Evolutionary conservation across 148 eudicot genomes (phyloP), one percentile per base, ranked within the genome.

Genomic region (Rhododendron simsii): DNA sequence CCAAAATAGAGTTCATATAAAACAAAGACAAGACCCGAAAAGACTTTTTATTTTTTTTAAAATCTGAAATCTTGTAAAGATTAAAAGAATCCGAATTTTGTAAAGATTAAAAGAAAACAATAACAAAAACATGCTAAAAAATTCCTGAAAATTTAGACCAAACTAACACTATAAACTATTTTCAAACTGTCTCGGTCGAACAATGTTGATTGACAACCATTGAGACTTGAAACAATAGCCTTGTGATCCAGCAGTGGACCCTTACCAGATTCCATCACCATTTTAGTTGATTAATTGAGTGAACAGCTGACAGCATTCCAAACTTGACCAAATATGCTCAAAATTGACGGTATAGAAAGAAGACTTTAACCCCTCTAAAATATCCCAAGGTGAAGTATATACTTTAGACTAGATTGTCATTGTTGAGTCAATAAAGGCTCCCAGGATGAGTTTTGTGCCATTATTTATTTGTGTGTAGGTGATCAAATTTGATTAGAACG

Each of bases 341-440:
- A 13, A 14, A 30, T 13, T 28, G 37, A 28, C 74, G 37, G 7
- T 33, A 13, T 14, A 14, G 7, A 71, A 71, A 4, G 39, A 71
- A 30, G 21, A 71, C 41, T 30, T 71, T 71, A 30, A 33, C 8
- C 74, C 35, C 74, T 67, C 74, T 28, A 67, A 67, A 63, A 63
- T 63, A 63, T 63, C 69, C 69, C 69, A 21, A 23, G 26, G 7
- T 11, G 55, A 16, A 51, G 23, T 18, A 1, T 21, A 21, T 21
- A 61, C 10, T 23, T 23, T 65, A 8, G 23, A 65, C 26, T n/a
- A 71, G 20, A 74, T 8, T 35, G 2, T 7, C 23, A 16, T 9
- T 21, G 11, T 44, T 3, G n/a, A 78, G 81, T 78, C 81, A 78
- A 78, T 20, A 78, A 78, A 78, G 81, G 53, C 81, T 77, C 80